These are phyloP conservation scores for Exophiala dermatitidis DNA, from an alignment of 2,329 filamentous ascomycete species.

Conservation along the genomic window DNA sequence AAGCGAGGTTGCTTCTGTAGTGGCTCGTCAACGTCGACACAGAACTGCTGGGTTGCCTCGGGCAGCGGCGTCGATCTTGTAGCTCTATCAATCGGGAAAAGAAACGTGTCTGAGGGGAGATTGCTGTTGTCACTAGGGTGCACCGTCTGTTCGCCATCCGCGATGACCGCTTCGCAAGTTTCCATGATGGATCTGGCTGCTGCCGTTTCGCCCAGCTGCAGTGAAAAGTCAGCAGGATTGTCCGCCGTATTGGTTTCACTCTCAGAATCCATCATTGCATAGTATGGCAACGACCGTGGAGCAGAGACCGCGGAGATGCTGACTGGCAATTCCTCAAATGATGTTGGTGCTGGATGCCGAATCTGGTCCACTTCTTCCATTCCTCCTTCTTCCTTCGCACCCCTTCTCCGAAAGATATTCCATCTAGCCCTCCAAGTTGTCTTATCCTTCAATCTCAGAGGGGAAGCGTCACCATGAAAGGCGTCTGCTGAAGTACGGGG, in stretches of 20 bases:
- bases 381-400: conserved; percentile 8
- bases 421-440: conserved; percentile 36
- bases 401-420: conserved; percentile 52
- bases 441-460: conserved; percentile 16
- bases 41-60: conserved; percentile 6
- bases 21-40: conserved; percentile 1
- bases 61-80: conserved; percentile 10
- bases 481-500: conserved; percentile 16
- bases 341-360: conserved; percentile 25
- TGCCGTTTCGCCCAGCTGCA: conserved; percentile 34
- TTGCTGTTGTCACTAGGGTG: conserved; percentile 2
- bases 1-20: conserved; percentile 22
- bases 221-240: conserved; percentile 40
- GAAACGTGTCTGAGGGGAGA: conserved; percentile 10
- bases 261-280: conserved; percentile 49
- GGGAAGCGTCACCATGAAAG: conserved; percentile 9
- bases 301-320: conserved; percentile 34
- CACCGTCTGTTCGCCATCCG: conserved; percentile 10
- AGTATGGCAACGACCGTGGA: conserved; percentile 48
- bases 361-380: conserved; percentile 6
- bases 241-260: conserved; percentile 35
- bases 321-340: conserved; percentile 34
- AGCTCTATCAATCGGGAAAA: conserved; percentile 9
- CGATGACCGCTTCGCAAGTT: conserved; percentile 27
- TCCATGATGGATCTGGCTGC: conserved; percentile 10